These are phyloP conservation scores for Exophiala sideris DNA, from an alignment of 2,329 filamentous ascomycete species.

Conservation along the genomic window DNA sequence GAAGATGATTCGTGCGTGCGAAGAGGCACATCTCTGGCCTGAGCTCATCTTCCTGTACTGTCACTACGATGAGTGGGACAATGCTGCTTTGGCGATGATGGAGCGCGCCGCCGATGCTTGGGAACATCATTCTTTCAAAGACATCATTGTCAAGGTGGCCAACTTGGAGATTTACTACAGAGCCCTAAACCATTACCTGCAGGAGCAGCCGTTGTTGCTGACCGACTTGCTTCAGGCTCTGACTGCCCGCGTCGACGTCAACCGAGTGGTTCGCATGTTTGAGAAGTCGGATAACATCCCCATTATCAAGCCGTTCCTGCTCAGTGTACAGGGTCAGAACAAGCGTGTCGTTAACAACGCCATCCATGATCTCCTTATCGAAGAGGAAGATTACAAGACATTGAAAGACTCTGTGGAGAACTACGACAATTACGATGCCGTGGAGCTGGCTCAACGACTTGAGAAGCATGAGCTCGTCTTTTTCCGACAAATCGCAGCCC, in stretches of 20 bases:
- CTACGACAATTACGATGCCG: slow-evolving; percentile 97
- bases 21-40: slow-evolving; percentile 94
- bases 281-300: slow-evolving; percentile 97
- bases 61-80: slow-evolving; percentile 98
- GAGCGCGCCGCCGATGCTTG: slow-evolving; percentile 95
- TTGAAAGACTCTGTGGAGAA: slow-evolving; percentile 95
- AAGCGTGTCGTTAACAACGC: slow-evolving; percentile 98
- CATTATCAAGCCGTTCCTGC: slow-evolving; percentile 95
- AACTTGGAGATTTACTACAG: slow-evolving; percentile 99
- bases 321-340: slow-evolving; percentile 95
- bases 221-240: slow-evolving; percentile 93
- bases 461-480: slow-evolving; percentile 98
- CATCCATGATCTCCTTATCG: slow-evolving; percentile 95
- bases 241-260: slow-evolving; percentile 93
- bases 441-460: slow-evolving; percentile 83
- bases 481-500: slow-evolving; percentile 97
- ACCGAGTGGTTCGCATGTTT: slow-evolving; percentile 98
- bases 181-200: slow-evolving; percentile 92
- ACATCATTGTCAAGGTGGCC: slow-evolving; percentile 94
- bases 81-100: slow-evolving; percentile 95
- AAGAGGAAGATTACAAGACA: slow-evolving; percentile 99
- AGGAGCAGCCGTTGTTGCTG: slow-evolving; percentile 90
- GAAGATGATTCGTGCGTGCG: slow-evolving; percentile 89
- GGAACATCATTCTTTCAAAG: slow-evolving; percentile 99
- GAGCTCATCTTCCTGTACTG: slow-evolving; percentile 97